A percentile compares a stretch with the other conserved stretches of the same genome.
These are phyloP conservation scores for Solanum aculeatissimum DNA, from an alignment of 305 asterid genomes.

Conservation along the genomic window DNA sequence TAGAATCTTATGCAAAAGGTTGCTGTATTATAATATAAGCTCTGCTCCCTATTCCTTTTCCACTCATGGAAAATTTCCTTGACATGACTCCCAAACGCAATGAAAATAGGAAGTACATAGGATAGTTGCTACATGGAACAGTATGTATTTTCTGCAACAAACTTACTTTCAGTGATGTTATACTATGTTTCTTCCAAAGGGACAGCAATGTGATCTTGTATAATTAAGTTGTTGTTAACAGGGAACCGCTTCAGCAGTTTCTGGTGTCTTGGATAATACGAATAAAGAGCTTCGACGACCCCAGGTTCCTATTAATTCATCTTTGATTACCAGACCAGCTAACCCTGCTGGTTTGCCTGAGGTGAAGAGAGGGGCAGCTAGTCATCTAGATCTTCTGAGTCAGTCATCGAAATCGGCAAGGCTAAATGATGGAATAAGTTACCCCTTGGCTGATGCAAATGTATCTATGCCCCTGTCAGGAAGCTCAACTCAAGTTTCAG, in stretches of 20 bases:
- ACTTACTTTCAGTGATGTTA: not conserved
- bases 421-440: slow-evolving; percentile 43
- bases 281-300: slow-evolving; percentile 11
- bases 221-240: slow-evolving; percentile 6
- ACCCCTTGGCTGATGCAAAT: slow-evolving; percentile 23
- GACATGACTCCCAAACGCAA: not conserved
- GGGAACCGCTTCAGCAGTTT: slow-evolving; percentile 24
- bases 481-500: slow-evolving; percentile 27
- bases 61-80: not conserved
- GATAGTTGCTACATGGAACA: not conserved
- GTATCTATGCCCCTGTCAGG: slow-evolving; percentile 19
- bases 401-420: slow-evolving; percentile 43
- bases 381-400: slow-evolving; percentile 24
- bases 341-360: slow-evolving; percentile 16
- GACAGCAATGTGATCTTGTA: not conserved
- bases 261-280: slow-evolving; percentile 18
- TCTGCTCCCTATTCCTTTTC: not conserved
- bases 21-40: not conserved
- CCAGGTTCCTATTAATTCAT: not conserved
- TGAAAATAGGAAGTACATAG: not conserved
- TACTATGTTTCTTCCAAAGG: not conserved
- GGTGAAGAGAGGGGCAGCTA: slow-evolving; percentile 11
- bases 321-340: slow-evolving; percentile 1
- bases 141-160: not conserved
- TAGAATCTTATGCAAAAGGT: not conserved